phyloP scores from a whole-genome alignment of 768 basidiomycete genomes.

The Mycena olivaceomarginata region DNA sequence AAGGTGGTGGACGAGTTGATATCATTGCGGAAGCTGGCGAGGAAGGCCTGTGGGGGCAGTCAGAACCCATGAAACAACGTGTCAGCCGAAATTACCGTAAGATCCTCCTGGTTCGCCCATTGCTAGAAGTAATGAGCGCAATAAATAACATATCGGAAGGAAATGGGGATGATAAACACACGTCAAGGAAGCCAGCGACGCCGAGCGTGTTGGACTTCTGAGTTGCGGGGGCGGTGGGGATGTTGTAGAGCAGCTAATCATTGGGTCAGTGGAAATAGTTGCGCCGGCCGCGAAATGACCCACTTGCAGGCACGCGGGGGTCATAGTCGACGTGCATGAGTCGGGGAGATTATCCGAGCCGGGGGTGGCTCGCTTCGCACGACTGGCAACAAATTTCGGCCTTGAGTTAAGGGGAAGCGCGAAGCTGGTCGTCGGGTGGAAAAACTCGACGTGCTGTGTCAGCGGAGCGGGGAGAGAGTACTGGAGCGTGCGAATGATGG shows the following conservation, averaged over 20 bases:
- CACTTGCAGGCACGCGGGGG: constrained; percentile 46
- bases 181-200: constrained; percentile 46
- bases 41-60: constrained; percentile 49
- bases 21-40: constrained; percentile 45
- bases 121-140: constrained; percentile 6
- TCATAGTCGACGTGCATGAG: constrained; percentile 43
- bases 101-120: constrained; percentile 25
- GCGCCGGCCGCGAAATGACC: constrained; percentile 13
- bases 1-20: constrained; percentile 45
- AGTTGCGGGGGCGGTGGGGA: constrained; percentile 46
- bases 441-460: constrained; percentile 40
- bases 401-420: constrained; percentile 15
- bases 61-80: constrained; percentile 17
- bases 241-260: constrained; percentile 46
- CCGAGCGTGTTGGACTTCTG: constrained; percentile 43
- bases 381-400: constrained; percentile 21
- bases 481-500: constrained; percentile 45
- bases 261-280: constrained; percentile 21
- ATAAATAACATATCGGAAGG: constrained; percentile 13
- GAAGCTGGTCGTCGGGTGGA: constrained; percentile 48
- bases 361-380: constrained; percentile 12
- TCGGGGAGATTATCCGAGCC: constrained; percentile 40
- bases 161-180: constrained; percentile 14
- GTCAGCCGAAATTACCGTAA: constrained; percentile 19
- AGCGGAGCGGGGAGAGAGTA: constrained; percentile 47